phyloP scores from a whole-genome alignment of 2,329 filamentous ascomycete species.

The Aspergillus pseudoglaucus region DNA sequence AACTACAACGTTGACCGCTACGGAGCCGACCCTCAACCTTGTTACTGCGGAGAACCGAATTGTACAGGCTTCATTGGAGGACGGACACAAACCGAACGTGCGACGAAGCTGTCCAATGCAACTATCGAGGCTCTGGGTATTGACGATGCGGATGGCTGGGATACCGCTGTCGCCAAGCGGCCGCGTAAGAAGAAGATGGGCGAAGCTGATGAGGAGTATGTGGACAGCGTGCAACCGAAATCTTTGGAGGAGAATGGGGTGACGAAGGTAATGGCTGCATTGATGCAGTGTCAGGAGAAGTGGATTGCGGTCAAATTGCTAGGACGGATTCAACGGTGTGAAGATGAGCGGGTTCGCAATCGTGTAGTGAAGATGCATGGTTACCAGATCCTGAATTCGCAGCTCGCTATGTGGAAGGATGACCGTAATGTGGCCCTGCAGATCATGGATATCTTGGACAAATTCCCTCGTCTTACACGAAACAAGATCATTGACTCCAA shows the following conservation, averaged over 20 bases:
- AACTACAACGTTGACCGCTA: slow-evolving; percentile 99
- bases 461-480: slow-evolving; percentile 80
- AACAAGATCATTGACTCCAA: slow-evolving; percentile 98
- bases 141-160: slow-evolving; percentile 87
- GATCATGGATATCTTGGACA: slow-evolving; percentile 80
- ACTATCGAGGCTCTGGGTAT: slow-evolving; percentile 95
- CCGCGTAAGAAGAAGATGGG: slow-evolving; percentile 84
- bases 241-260: slow-evolving; percentile 75
- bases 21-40: slow-evolving; percentile 91
- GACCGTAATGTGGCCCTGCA: slow-evolving; percentile 86
- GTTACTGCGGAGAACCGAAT: slow-evolving; percentile 90
- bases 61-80: slow-evolving; percentile 96
- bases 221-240: slow-evolving; percentile 77
- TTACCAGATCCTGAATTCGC: slow-evolving; percentile 87
- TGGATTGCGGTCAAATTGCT: slow-evolving; percentile 98
- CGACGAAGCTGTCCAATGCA: slow-evolving; percentile 80
- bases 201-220: slow-evolving; percentile 92
- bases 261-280: slow-evolving; percentile 88
- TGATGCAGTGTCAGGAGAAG: slow-evolving; percentile 98
- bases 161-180: slow-evolving; percentile 81
- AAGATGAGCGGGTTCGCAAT: slow-evolving; percentile 80
- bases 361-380: slow-evolving; percentile 94
- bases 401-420: slow-evolving; percentile 76
- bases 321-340: slow-evolving; percentile 75
- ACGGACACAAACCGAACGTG: slow-evolving; percentile 93